phyloP scores from a whole-genome alignment of 164 flowering plant genomes.

The Kingdonia uniflora region DNA sequence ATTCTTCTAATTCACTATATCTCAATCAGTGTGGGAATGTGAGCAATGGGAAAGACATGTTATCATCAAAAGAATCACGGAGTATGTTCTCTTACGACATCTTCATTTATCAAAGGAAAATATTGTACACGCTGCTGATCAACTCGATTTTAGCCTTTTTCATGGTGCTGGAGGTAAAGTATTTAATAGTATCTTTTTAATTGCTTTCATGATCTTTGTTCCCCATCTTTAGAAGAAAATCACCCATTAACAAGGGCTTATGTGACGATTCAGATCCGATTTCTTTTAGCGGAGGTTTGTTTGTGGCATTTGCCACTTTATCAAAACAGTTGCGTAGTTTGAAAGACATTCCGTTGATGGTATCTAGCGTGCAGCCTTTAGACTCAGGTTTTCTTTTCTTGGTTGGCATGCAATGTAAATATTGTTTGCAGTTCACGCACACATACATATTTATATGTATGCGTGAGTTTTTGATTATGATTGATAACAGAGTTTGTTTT shows the following conservation, averaged over 20 bases:
- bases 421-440: no score
- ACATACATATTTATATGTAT: no score
- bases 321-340: conserved; percentile 59
- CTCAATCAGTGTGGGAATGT: conserved; percentile 62
- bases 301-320: conserved; percentile 55
- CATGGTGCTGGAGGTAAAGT: conserved; percentile 46
- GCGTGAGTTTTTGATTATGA: no score
- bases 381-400: conserved; percentile 55
- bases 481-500: no score
- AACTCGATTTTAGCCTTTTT: conserved; percentile 76
- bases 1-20: background rate
- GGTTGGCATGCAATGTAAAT: background rate
- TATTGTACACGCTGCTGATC: conserved; percentile 47
- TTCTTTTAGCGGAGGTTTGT: conserved; percentile 43
- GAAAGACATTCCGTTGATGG: conserved; percentile 65
- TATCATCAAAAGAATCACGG: conserved; percentile 56
- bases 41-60: conserved; percentile 73
- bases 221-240: background rate
- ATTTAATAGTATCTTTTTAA: background rate
- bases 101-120: conserved; percentile 51
- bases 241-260: background rate
- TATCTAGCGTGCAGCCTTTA: conserved; percentile 82
- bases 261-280: conserved; percentile 51
- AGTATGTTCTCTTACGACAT: conserved; percentile 55
- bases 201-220: background rate